Base-by-base conservation (phyloP, 441 rosid species). In the Monsonia emarginata region DNA sequence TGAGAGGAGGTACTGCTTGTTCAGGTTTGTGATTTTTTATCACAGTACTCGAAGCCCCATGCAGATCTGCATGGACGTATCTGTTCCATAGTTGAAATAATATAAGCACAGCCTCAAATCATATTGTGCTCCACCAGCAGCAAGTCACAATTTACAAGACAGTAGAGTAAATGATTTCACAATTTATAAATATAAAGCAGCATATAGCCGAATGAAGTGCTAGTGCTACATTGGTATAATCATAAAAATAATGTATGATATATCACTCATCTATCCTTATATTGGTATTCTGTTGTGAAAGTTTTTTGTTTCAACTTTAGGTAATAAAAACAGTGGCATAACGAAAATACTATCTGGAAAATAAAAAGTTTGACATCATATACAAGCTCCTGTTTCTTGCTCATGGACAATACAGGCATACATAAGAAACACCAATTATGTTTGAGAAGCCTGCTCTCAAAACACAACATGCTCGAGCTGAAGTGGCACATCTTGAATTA, bases 11-110 rank as follows among this genome's bases (percentile, higher is more conserved):
- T 56, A 89, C 84, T 67, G 84, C 82, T 77, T 86, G 99, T 72
- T 91, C 96, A 4, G 91, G 86, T 78, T 83, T 85, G 80, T 91
- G 96, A 76, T 94, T 94, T 78, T 91, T 94, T 69, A 91, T 94
- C 75, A 91, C 85, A 27, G 99, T 94, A 79, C 92, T 94, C 32
- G 99, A 89, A 65, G 99, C 99, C 78, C 99, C 99, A 74, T 94
- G 94, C 62, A 94, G 87, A 18, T 94, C 96, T 31, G 99, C 97
- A 75, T 94, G 99, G 52, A 94, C 82, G 76, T 94, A 94, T 78
- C 99, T 94, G 85, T 75, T 79, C 66, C 73, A 73, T 32, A 63
- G 56, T 64, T 16, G 61, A 48, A 59, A 65, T 59, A 67, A 69
- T 52, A 63, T 65, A 7, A 56, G 18, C 11, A 11, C 34, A 16